Conservation (phyloP, 2,329 filamentous ascomycete species). For the Davidsoniella eucalypti region DNA sequence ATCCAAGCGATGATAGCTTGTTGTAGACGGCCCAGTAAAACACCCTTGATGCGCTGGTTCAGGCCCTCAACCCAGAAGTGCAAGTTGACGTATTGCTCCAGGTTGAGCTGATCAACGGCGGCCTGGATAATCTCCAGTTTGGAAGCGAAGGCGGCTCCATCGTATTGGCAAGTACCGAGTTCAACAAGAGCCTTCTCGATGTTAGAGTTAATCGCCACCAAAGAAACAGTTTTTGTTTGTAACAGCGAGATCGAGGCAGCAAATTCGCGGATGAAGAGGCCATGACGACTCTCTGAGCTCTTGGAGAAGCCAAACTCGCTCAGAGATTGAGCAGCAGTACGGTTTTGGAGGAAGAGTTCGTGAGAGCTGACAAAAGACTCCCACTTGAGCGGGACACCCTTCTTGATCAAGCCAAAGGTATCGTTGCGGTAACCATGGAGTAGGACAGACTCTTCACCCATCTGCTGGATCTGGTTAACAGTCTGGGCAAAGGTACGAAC, state of each 20-base stretch:
- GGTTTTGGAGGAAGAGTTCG: slow-evolving; percentile 54
- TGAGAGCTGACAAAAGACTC: slow-evolving; percentile 97
- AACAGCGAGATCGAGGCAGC: slow-evolving; percentile 73
- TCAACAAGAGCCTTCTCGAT: slow-evolving; percentile 70
- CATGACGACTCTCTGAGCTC: slow-evolving; percentile 73
- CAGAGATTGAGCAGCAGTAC: slow-evolving; percentile 29
- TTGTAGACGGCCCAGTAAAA: slow-evolving; percentile 66
- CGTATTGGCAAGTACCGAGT: slow-evolving; percentile 71
- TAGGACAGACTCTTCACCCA: slow-evolving; percentile 76
- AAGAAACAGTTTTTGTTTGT: slow-evolving; percentile 68
- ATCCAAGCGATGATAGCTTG: slow-evolving; percentile 80
- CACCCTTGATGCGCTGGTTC: slow-evolving; percentile 70
- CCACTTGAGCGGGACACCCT: slow-evolving; percentile 84
- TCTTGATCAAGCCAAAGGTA: slow-evolving; percentile 65
- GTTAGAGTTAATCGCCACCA: slow-evolving; percentile 64
- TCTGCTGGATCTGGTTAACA: slow-evolving; percentile 62
- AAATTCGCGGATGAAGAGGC: slow-evolving; percentile 91
- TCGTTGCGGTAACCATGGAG: slow-evolving; percentile 86
- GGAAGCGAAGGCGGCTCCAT: slow-evolving; percentile 59
- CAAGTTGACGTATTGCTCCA: slow-evolving; percentile 92
- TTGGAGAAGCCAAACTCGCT: slow-evolving; percentile 30
- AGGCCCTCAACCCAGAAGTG: slow-evolving; percentile 76
- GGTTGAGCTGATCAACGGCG: slow-evolving; percentile 85
- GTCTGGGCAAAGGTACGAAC: slow-evolving; percentile 89
- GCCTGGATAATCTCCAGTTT: slow-evolving; percentile 76